phyloP scores from a whole-genome alignment of 208 protist species.

The Angomonas ambiguus region DNA sequence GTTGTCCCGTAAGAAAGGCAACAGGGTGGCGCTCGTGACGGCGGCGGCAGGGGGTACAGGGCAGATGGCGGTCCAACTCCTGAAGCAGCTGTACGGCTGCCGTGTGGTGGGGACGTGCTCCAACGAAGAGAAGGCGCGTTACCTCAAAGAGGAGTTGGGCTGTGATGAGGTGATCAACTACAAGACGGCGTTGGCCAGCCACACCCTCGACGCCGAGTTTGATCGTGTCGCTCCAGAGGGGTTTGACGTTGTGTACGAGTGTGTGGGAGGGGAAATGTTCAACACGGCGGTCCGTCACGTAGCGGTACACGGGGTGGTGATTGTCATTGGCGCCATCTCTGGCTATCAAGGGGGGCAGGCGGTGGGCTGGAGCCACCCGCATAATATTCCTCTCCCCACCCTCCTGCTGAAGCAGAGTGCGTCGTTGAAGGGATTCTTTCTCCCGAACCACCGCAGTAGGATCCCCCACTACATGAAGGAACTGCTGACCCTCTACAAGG shows the following conservation, averaged over 20 bases:
- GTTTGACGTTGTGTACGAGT: conserved; percentile 83
- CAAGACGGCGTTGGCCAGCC: conserved; percentile 35
- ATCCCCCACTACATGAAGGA: conserved; percentile 22
- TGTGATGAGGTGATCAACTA: conserved; percentile 86
- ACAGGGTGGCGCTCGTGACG: conserved; percentile 70
- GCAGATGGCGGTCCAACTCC: conserved; percentile 83
- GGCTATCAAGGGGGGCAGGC: conserved; percentile 40
- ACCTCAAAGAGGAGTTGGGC: conserved; percentile 66
- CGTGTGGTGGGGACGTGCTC: conserved; percentile 87
- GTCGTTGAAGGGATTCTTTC: conserved; percentile 50
- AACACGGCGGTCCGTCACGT: conserved; percentile 63
- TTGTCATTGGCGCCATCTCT: conserved; percentile 77
- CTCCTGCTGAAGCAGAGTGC: conserved; percentile 5
- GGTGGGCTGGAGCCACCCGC: conserved; percentile 2
- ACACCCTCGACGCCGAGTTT: conserved; percentile 31
- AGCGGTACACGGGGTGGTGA: conserved; percentile 52
- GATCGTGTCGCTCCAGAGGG: conserved; percentile 58
- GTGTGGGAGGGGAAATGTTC: conserved; percentile 75
- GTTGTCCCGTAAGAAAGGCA: conserved; percentile 8
- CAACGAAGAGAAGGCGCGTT: conserved; percentile 50
- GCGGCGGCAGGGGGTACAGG: conserved; percentile 86
- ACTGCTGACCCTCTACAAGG: conserved; percentile 22
- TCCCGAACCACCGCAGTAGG: conserved; percentile 25
- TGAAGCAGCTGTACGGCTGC: conserved; percentile 78
- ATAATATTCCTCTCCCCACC: conserved; percentile 8